Evolutionary conservation across 805 yeast species (phyloP), one percentile per base, ranked within the genome.

Genomic region (Yarrowia osloensis): DNA sequence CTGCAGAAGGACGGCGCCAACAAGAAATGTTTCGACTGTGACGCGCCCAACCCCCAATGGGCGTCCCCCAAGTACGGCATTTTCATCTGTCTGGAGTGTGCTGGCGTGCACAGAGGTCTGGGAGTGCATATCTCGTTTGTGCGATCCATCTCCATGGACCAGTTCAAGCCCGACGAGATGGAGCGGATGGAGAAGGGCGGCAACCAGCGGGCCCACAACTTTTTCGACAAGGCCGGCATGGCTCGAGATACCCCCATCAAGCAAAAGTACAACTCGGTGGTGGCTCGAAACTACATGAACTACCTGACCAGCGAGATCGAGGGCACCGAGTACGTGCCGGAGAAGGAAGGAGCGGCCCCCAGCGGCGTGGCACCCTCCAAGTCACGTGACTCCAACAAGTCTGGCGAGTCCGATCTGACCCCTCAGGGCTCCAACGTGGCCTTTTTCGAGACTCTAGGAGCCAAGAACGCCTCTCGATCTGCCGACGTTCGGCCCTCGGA

Each of bases 61-160:
- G 98, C 98, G 1, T 91, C 97, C 15, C 98, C 98, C 40, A 95
- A 95, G 78, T 92, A 94, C 79, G 99, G 99, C 69, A 90, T 95
- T 69, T 95, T 93, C 78, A 94, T 95, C 75, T 95, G 99, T 78
- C 84, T 95, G 46, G 99, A 95, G 76, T 95, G 99, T 81, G 99
- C 99, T 21, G 99, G 99, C 54, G 82, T 89, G 67, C 99, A 95
- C 77, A 77, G 82, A 77, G 96, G 98, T 13, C 81, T 95, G 57
- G 99, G 99, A 44, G 99, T 95, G 49, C 99, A 95, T 77, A 87
- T 95, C 68, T 93, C 98, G 47, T 95, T 95, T 80, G 98, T 95
- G 40, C 84, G 99, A 75, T 89, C 97, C 29, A 93, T 95, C 72
- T 95, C 98, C 8, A 95, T 95, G 99, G 99, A 95, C 78, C 98